A percentile compares a stretch with the other conserved stretches of the same genome.
phyloP scores from a whole-genome alignment of 768 basidiomycete species.

The Serendipita sp. region DNA sequence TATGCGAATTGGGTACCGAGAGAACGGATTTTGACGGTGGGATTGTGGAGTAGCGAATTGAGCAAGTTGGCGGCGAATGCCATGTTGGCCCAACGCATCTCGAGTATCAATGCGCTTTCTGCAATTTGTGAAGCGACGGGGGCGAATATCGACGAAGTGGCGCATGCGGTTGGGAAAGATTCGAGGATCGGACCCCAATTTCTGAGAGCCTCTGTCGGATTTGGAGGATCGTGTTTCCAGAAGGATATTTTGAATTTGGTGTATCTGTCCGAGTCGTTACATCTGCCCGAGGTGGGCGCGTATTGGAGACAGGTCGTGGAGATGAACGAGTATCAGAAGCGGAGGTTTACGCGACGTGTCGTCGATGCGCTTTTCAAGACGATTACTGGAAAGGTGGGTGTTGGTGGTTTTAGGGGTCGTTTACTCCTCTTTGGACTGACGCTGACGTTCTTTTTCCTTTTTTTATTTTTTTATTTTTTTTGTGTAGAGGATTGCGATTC shows the following conservation, averaged over 20 bases:
- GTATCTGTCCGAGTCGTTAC: conserved; percentile 85
- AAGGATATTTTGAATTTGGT: conserved; percentile 99
- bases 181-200: conserved; percentile 88
- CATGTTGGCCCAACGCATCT: conserved; percentile 98
- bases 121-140: conserved; percentile 99
- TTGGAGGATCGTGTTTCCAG: conserved; percentile 98
- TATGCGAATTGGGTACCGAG: conserved; percentile 95
- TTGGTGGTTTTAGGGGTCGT: no score
- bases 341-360: conserved; percentile 85
- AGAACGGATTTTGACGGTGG: conserved; percentile 78
- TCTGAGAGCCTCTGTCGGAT: conserved; percentile 87
- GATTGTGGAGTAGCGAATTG: conserved; percentile 96
- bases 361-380: conserved; percentile 98
- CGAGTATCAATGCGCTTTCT: conserved; percentile 92
- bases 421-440: no score
- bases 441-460: not conserved
- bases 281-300: conserved; percentile 90
- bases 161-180: conserved; percentile 86
- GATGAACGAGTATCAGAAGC: conserved; percentile 98
- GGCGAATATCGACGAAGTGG: conserved; percentile 96
- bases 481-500: conserved; percentile 71
- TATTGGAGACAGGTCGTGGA: conserved; percentile 97
- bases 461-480: not conserved
- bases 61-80: conserved; percentile 98
- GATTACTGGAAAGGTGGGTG: conserved; percentile 74